Evolutionary conservation across 495 filamentous ascomycete genomes (phyloP).

Genomic region (Hypoxylon subgilvum): DNA sequence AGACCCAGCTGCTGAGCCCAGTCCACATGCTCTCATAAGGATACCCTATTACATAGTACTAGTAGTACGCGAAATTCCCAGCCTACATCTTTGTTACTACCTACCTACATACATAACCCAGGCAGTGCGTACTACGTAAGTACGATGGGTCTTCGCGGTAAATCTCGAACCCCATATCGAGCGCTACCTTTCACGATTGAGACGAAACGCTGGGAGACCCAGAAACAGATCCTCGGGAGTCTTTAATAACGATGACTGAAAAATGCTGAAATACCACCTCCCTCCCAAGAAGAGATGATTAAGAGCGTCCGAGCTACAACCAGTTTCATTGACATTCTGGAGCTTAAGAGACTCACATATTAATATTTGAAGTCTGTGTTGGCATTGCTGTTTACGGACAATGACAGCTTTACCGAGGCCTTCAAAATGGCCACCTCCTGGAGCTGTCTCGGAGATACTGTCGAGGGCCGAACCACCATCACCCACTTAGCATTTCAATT

Average conservation of each 20-base stretch:
- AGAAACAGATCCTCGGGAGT: constrained; percentile 13
- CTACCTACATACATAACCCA: constrained; percentile 1
- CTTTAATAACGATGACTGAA: constrained; percentile 15
- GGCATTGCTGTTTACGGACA: constrained; percentile 21
- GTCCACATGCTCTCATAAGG: constrained; percentile 2
- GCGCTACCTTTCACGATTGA: constrained; percentile 13
- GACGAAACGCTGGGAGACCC: constrained; percentile 16
- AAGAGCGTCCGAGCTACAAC: constrained; percentile 17
- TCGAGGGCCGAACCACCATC: too few relatives aligned
- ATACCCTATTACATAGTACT: constrained; percentile 6
- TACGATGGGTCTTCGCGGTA: constrained; percentile 10
- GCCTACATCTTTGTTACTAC: too few relatives aligned
- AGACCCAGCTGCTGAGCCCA: too few relatives aligned
- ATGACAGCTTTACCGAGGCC: constrained; percentile 19
- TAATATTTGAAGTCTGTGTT: constrained; percentile 4
- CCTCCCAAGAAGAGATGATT: neutral
- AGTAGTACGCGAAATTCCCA: too few relatives aligned
- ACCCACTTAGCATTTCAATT: constrained; percentile 3
- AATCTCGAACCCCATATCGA: constrained; percentile 16
- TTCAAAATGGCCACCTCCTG: constrained; percentile 12
- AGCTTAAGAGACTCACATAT: constrained; percentile 26
- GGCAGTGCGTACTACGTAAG: neutral
- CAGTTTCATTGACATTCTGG: constrained; percentile 1
- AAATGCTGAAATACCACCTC: too few relatives aligned
- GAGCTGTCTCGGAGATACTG: constrained; percentile 24